phyloP scores from a whole-genome alignment of 345 rosid genomes.

The Jatropha curcas region DNA sequence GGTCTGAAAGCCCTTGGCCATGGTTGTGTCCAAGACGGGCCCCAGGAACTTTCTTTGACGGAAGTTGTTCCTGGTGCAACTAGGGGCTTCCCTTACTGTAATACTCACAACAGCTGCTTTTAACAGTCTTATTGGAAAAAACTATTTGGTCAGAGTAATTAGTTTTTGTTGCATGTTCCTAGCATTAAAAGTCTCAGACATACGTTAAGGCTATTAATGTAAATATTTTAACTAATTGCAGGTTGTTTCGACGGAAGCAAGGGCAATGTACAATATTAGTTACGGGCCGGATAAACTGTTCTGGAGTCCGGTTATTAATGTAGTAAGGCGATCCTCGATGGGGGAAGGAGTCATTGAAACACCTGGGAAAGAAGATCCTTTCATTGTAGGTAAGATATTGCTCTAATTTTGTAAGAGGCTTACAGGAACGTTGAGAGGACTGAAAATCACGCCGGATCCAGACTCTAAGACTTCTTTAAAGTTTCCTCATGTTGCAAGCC shows the following conservation, averaged over 20 bases:
- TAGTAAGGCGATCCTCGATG: slow-evolving; percentile 49
- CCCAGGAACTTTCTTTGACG: slow-evolving; percentile 34
- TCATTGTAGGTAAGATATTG: slow-evolving; percentile 38
- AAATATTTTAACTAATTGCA: neutral
- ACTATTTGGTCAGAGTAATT: slow-evolving; percentile 43
- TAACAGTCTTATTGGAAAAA: slow-evolving; percentile 44
- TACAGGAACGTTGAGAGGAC: slow-evolving; percentile 48
- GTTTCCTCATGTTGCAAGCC: slow-evolving; percentile 51
- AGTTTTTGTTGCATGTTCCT: too few species aligned
- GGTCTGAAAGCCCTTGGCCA: slow-evolving; percentile 56
- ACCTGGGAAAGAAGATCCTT: slow-evolving; percentile 52
- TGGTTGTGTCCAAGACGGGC: slow-evolving; percentile 45
- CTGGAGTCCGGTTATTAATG: slow-evolving; percentile 51
- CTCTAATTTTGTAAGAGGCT: slow-evolving; percentile 42
- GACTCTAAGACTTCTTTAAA: slow-evolving; percentile 45
- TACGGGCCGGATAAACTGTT: slow-evolving; percentile 43
- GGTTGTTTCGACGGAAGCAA: slow-evolving; percentile 54
- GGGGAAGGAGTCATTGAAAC: slow-evolving; percentile 48
- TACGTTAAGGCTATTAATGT: too few species aligned
- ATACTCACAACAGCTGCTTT: slow-evolving; percentile 42
- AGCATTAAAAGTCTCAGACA: too few species aligned
- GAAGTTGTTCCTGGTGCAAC: slow-evolving; percentile 37
- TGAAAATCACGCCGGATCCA: slow-evolving; percentile 4
- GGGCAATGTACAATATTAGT: slow-evolving; percentile 55
- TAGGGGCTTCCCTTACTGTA: slow-evolving; percentile 43